phyloP scores from a whole-genome alignment of 1,284 basidiomycete genomes.

The Porogramme epimiltina region DNA sequence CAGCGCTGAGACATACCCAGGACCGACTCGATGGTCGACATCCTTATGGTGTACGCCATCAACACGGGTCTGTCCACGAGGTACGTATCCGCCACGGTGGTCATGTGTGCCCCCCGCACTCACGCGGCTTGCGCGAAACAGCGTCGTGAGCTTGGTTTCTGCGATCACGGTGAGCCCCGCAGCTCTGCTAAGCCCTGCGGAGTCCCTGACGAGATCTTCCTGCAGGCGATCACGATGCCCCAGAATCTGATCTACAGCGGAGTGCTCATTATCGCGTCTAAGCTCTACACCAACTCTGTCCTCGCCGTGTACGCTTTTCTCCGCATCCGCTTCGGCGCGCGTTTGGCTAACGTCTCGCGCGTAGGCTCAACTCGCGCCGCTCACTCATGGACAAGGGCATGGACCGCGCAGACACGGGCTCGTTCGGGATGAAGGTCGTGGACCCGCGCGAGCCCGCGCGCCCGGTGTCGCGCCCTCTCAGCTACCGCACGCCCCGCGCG shows the following conservation, averaged over 20 bases:
- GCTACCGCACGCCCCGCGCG: too few species aligned
- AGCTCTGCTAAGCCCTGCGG: too few species aligned
- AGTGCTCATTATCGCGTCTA: neutral
- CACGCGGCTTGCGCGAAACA: too few species aligned
- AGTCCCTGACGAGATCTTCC: too few species aligned
- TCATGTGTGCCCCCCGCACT: neutral
- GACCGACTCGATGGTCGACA: slow-evolving; percentile 4
- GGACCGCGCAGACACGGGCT: slow-evolving; percentile 5
- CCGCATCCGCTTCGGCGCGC: neutral
- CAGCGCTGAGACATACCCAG: neutral
- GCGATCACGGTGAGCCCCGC: neutral
- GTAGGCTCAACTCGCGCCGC: slow-evolving; percentile 4
- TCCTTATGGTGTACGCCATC: slow-evolving; percentile 9
- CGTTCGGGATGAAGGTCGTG: slow-evolving; percentile 3
- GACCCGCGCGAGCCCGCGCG: too few species aligned
- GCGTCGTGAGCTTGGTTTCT: neutral
- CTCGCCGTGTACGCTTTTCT: slow-evolving; percentile 1
- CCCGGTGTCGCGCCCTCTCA: too few species aligned
- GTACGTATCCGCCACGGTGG: neutral
- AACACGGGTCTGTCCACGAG: slow-evolving; percentile 3
- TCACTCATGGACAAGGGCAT: neutral
- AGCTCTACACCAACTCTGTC: slow-evolving; percentile 2
- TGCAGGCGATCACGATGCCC: neutral
- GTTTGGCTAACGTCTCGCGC: neutral
- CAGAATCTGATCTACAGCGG: neutral